Base-by-base conservation (phyloP, 2,329 filamentous ascomycete genomes). In the Reticulascus tulasneorum region DNA sequence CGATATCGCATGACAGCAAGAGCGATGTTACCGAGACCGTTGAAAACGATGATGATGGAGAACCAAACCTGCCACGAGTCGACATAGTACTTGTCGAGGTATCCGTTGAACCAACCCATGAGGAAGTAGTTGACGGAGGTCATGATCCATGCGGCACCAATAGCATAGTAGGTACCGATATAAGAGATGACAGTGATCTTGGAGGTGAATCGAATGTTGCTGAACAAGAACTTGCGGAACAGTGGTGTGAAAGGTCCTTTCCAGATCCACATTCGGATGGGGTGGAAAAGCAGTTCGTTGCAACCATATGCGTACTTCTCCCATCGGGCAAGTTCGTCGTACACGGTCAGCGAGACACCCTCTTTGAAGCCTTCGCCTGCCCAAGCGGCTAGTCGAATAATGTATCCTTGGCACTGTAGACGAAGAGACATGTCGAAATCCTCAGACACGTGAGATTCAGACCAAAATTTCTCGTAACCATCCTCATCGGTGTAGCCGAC, bases 291-390 rank as follows among this genome's bases (percentile, higher is more conserved):
- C 38, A 91, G 69, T 64, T 90, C 86, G 57, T 85, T 86, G 62
- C 86, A 90, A 23, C 86, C 85, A 51, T 88, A 90, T 4, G 86
- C 86, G 55, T 89, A 89, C 62, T 91, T 91, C 55, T 91, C 86
- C 86, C 86, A 91, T 38, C 86, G 82, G 3, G 84, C 82, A 41
- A 91, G 70, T 59, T 91, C 86, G 59, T 91, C 86, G 54, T 91
- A 89, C 9, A 91, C 84, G 1, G 86, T 91, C 38, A 91, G 67
- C 2, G 86, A 90, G 35, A 91, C 86, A 46, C 86, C 86, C 56
- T 91, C 86, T 56, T 88, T 83, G 69, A 88, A 89, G 31, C 80
- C 84, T n/a, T 83, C 78, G 23, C 80, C 80, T 7, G 80, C 79
- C 72, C 84, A 89, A 15, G 81, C 77, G 8, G 79, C 83, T 17